Percentiles rank a stretch among this genome's conserved stretches.
These are phyloP conservation scores for Dinochytrium kinnereticum DNA, from an alignment of 371 early-diverging fungal genomes.

Conservation along the genomic window DNA sequence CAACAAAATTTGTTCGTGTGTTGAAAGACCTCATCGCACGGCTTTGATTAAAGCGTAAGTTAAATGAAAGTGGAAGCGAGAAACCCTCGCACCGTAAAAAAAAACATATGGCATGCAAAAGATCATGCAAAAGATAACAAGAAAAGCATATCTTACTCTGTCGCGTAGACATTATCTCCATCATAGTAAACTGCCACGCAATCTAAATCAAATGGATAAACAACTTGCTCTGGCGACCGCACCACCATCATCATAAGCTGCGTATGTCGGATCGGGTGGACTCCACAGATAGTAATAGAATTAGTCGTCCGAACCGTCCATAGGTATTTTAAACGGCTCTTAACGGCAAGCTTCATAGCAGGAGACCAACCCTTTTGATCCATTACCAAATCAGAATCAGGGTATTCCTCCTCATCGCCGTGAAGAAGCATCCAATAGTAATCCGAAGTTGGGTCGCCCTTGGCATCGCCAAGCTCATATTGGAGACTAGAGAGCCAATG, in stretches of 20 bases:
- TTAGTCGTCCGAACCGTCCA: conserved; percentile 38
- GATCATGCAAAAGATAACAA: too few relatives aligned
- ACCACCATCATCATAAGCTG: conserved; percentile 40
- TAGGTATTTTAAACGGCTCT: conserved; percentile 7
- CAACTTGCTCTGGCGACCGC: conserved; percentile 30
- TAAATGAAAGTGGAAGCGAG: neutral
- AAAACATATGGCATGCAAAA: too few relatives aligned
- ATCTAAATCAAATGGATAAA: conserved; percentile 37
- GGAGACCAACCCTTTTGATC: conserved; percentile 25
- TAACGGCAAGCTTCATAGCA: conserved; percentile 15
- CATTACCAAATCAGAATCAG: neutral
- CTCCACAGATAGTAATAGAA: conserved; percentile 31
- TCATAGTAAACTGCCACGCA: conserved; percentile 38
- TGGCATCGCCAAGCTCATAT: neutral
- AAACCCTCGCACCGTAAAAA: too few relatives aligned
- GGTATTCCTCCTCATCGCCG: neutral
- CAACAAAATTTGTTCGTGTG: conserved; percentile 40
- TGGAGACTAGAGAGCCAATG: conserved; percentile 26
- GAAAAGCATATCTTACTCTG: too few relatives aligned
- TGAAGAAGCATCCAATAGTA: neutral
- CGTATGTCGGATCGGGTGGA: conserved; percentile 32
- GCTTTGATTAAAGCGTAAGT: neutral
- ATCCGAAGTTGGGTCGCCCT: neutral
- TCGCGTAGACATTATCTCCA: conserved; percentile 34
- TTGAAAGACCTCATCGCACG: conserved; percentile 38